These are phyloP conservation scores for Biscogniauxia sp. DNA, from an alignment of 2,329 filamentous ascomycete genomes.

Conservation along the genomic window DNA sequence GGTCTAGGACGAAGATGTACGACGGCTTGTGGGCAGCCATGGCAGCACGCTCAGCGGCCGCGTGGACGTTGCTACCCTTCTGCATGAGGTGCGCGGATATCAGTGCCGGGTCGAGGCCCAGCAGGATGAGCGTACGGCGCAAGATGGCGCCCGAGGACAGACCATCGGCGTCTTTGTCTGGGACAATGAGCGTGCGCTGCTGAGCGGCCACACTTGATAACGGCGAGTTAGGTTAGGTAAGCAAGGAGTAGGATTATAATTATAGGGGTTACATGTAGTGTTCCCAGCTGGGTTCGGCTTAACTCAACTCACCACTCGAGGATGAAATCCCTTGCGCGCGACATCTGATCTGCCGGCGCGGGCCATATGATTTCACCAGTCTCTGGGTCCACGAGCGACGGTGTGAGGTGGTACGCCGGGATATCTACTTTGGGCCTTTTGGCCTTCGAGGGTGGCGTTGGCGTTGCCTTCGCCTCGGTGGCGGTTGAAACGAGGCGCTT, in stretches of 20 bases:
- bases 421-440: constrained; percentile 31
- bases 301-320: constrained; percentile 48
- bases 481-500: constrained; percentile 25
- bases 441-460: constrained; percentile 7
- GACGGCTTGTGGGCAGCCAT: constrained; percentile 51
- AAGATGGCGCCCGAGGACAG: constrained; percentile 63
- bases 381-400: constrained; percentile 37
- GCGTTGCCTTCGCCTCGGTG: constrained; percentile 8
- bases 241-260: not conserved
- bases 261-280: not conserved
- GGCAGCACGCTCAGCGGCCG: constrained; percentile 46
- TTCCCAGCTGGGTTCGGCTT: not conserved
- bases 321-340: constrained; percentile 55
- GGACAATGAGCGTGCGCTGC: constrained; percentile 57
- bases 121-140: constrained; percentile 54
- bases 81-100: constrained; percentile 58
- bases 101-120: constrained; percentile 52
- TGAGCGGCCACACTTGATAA: constrained; percentile 45
- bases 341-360: constrained; percentile 54
- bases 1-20: constrained; percentile 64
- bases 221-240: not conserved
- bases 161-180: constrained; percentile 69
- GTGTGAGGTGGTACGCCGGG: constrained; percentile 44
- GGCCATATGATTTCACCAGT: constrained; percentile 58
- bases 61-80: constrained; percentile 60